Percentiles rank a stretch among this genome's conserved stretches.
phyloP scores from a whole-genome alignment of 331 rosid species.

The Pyracantha coccinea region DNA sequence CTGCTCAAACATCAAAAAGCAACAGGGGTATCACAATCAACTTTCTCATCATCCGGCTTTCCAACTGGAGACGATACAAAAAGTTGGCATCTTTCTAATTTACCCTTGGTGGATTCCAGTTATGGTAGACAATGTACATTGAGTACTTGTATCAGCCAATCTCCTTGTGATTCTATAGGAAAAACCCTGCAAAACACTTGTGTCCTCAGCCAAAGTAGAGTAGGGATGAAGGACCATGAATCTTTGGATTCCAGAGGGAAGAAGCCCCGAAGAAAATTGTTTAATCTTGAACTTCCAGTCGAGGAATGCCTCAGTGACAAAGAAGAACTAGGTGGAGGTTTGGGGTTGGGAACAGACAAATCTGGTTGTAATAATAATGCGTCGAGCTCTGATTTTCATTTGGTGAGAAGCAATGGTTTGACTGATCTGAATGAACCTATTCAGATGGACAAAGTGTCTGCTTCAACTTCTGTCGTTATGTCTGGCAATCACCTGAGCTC shows the following conservation, averaged over 20 bases:
- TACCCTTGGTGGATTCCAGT: constrained; percentile 16
- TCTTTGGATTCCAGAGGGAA: background rate
- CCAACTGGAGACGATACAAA: constrained; percentile 16
- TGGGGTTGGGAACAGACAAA: background rate
- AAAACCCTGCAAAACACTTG: constrained; percentile 1
- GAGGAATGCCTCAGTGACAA: constrained; percentile 13
- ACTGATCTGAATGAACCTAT: constrained; percentile 21
- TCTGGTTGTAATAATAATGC: background rate
- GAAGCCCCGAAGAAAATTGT: constrained; percentile 19
- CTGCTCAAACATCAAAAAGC: constrained; percentile 1
- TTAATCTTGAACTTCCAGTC: constrained; percentile 31
- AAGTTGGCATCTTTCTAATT: constrained; percentile 9
- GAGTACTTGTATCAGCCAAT: constrained; percentile 19
- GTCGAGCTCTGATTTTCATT: constrained; percentile 2
- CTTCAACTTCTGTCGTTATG: background rate
- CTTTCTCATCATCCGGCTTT: constrained; percentile 13
- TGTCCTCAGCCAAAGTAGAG: constrained; percentile 5
- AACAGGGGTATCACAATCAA: constrained; percentile 17
- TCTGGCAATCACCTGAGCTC: background rate
- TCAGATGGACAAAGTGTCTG: constrained; percentile 12
- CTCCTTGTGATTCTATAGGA: constrained; percentile 13
- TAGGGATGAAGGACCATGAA: constrained; percentile 2
- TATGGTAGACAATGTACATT: constrained; percentile 7
- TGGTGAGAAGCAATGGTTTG: background rate
- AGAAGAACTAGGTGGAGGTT: constrained; percentile 5